Base-by-base conservation (phyloP, 1,139 yeast species). In the Suhomyces maxii region DNA sequence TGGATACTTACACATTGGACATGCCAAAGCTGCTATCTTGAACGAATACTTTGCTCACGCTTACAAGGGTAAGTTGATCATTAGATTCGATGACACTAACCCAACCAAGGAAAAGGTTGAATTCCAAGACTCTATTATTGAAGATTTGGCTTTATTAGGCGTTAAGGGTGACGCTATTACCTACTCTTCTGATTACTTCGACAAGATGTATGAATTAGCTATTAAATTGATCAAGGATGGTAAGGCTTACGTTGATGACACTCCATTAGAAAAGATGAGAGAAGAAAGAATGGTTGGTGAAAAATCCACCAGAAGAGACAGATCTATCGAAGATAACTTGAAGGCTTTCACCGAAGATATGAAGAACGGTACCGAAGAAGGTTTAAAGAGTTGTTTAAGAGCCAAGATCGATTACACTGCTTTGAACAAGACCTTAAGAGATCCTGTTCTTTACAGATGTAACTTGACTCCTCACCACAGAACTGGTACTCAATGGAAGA, bases 241-340 rank as follows among this genome's bases (percentile, higher is more conserved):
- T 52, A 84, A 88, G 59, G 98, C 98, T 40, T 93, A 93, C 74
- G 89, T 96, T 77, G 98, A 93, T 65, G 97, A 93, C 63, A 93
- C 98, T 41, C 89, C 90, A 47, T 82, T 84, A 61, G 98, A 91
- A 63, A 78, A 80, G 67, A 93, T 93, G 98, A 87, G 99, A 76
- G 96, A 90, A 64, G 95, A 93, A 77, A 88, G 99, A 79, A 89
- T 89, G 88, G 96, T 89, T 53, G 99, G 98, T 67, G 86, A 89
- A 58, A 85, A 91, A 47, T 86, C 96, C 45, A 84, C 80, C 42
- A 86, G 97, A 76, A 88, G 98, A 76, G 90, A 89, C 58, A 84
- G 97, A 68, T 61, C 90, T 11, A 85, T 91, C 48, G 97, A 91
- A 69, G 98, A 93, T 73, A 90, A 88, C 73, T 77, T 93, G 70